Percentiles rank a stretch among this genome's conserved stretches.
Evolutionary conservation across 768 basidiomycete genomes (phyloP).

Genomic region (Tulasnella sp.): DNA sequence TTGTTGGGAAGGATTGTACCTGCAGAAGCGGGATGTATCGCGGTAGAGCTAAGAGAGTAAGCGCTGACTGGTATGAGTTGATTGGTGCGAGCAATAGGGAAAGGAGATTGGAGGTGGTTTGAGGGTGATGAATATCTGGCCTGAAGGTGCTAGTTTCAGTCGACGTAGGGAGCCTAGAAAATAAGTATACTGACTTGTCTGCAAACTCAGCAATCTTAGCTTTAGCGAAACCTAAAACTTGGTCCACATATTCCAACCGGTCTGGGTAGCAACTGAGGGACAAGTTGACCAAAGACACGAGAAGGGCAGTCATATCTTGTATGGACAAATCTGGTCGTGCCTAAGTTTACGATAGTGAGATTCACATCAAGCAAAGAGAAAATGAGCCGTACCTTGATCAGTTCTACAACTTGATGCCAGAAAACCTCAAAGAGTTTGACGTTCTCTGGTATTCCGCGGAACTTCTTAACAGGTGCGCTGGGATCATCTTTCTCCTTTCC

Average conservation of each 20-base stretch:
- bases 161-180: neutral
- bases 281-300: slow-evolving; percentile 92
- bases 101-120: slow-evolving; percentile 87
- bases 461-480: slow-evolving; percentile 59
- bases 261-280: slow-evolving; percentile 97
- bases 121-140: slow-evolving; percentile 81
- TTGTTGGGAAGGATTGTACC: slow-evolving; percentile 83
- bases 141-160: slow-evolving; percentile 42
- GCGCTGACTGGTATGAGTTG: slow-evolving; percentile 91
- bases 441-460: slow-evolving; percentile 91
- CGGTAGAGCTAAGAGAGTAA: slow-evolving; percentile 94
- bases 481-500: slow-evolving; percentile 58
- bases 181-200: slow-evolving; percentile 57
- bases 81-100: slow-evolving; percentile 90
- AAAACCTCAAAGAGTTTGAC: slow-evolving; percentile 97
- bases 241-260: slow-evolving; percentile 93
- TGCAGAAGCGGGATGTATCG: slow-evolving; percentile 79
- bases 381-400: slow-evolving; percentile 73
- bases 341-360: slow-evolving; percentile 43
- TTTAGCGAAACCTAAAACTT: slow-evolving; percentile 84
- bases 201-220: slow-evolving; percentile 79
- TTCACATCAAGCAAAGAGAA: neutral
- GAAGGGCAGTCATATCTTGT: slow-evolving; percentile 93
- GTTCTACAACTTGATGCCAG: slow-evolving; percentile 96
- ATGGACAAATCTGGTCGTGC: slow-evolving; percentile 96